Conservation (phyloP, 2,329 filamentous ascomycete species). For the Diaporthe sp. region DNA sequence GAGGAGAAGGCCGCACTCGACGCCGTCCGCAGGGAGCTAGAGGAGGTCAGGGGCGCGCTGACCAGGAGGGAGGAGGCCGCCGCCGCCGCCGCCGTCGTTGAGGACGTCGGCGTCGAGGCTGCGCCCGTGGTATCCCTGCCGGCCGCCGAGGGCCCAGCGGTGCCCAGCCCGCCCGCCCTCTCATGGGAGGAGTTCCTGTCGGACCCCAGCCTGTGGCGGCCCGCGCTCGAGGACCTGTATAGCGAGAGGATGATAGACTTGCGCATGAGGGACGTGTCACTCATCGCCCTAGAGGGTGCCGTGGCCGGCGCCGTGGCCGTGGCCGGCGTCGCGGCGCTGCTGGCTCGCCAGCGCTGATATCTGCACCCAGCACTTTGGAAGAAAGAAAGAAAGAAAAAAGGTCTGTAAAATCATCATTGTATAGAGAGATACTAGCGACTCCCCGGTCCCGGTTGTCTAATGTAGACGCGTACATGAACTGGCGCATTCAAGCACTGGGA, state of each 20-base stretch:
- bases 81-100: slow-evolving; percentile 9
- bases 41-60: slow-evolving; percentile 44
- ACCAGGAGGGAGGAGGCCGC: slow-evolving; percentile 37
- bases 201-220: slow-evolving; percentile 58
- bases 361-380: slow-evolving; percentile 24
- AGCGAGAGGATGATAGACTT: slow-evolving; percentile 73
- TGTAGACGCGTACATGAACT: background rate
- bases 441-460: background rate
- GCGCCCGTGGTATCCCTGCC: background rate
- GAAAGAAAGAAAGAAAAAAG: background rate
- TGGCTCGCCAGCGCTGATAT: slow-evolving; percentile 51
- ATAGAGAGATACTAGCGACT: background rate
- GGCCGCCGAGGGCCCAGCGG: slow-evolving; percentile 34
- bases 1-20: slow-evolving; percentile 73
- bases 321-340: slow-evolving; percentile 61
- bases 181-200: slow-evolving; percentile 57
- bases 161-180: slow-evolving; percentile 28
- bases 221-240: slow-evolving; percentile 66
- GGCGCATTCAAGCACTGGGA: background rate
- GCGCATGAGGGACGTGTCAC: slow-evolving; percentile 76
- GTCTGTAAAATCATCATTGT: slow-evolving; percentile 27
- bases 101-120: background rate
- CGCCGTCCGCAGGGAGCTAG: slow-evolving; percentile 57
- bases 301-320: slow-evolving; percentile 72
- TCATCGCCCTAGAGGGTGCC: slow-evolving; percentile 75